Conservation (phyloP, 305 asterid genomes). For the Plantago lanceolata region DNA sequence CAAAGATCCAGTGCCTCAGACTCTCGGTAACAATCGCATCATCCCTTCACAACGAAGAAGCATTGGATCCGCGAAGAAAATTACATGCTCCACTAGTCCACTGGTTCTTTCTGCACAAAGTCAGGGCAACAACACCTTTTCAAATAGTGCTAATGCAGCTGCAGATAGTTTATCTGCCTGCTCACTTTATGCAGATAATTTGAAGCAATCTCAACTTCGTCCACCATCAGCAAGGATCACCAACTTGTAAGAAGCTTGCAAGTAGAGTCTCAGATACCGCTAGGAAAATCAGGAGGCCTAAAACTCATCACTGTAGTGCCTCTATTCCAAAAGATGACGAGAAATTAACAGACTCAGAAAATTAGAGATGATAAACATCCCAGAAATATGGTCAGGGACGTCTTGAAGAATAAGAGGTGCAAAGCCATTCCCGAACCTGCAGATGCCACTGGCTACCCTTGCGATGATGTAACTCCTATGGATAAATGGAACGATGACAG, state of each 20-base stretch:
- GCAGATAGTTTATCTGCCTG: constrained; percentile 7
- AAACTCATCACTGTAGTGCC: not conserved
- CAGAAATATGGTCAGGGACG: constrained; percentile 9
- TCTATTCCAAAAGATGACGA: not conserved
- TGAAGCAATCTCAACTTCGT: constrained; percentile 49
- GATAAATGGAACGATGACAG: constrained; percentile 11
- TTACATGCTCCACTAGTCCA: constrained; percentile 17
- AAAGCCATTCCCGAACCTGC: constrained; percentile 7
- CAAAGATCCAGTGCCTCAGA: constrained; percentile 15
- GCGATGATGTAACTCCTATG: not conserved
- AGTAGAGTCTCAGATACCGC: constrained; percentile 14
- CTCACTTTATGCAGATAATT: constrained; percentile 18
- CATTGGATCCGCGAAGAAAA: constrained; percentile 11
- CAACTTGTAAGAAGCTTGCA: constrained; percentile 21
- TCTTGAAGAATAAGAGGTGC: constrained; percentile 13
- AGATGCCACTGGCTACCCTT: not conserved
- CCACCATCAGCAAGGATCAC: constrained; percentile 51
- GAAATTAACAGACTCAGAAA: not conserved
- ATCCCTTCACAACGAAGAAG: constrained; percentile 15
- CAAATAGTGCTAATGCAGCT: constrained; percentile 1
- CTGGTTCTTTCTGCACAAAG: constrained; percentile 10
- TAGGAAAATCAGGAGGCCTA: constrained; percentile 16
- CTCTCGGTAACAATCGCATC: not conserved
- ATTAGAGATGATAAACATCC: constrained; percentile 13
- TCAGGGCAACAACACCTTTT: constrained; percentile 15